These are phyloP conservation scores for Gillenia trifoliata DNA, from an alignment of 306 rosid species.

Conservation along the genomic window DNA sequence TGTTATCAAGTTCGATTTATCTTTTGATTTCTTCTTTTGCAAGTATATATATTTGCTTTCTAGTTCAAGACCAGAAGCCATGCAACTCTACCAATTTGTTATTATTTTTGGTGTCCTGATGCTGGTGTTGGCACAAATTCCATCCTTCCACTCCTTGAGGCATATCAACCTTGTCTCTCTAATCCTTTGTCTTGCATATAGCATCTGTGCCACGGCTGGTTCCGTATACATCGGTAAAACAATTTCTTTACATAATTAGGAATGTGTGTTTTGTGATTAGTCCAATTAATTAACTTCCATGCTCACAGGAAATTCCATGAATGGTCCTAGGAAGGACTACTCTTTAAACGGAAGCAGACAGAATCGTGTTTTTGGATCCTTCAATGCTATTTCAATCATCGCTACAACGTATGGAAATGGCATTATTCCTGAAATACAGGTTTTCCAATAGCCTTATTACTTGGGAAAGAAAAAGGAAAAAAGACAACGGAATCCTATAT, in stretches of 20 bases:
- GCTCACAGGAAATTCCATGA: constrained; percentile 39
- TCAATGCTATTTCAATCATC: constrained; percentile 62
- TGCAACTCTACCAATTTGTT: constrained; percentile 55
- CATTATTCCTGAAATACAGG: constrained; percentile 56
- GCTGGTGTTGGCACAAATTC: constrained; percentile 57
- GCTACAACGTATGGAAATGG: constrained; percentile 58
- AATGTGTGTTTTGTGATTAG: not conserved
- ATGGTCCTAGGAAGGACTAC: constrained; percentile 35
- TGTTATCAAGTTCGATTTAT: not conserved
- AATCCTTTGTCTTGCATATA: constrained; percentile 36
- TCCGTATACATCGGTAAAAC: constrained; percentile 44
- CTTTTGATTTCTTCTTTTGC: not conserved
- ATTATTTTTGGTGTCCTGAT: constrained; percentile 43
- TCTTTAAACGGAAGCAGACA: constrained; percentile 21
- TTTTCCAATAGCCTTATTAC: not conserved
- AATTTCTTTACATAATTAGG: not conserved
- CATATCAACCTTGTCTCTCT: constrained; percentile 55
- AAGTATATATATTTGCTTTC: constrained; percentile 53
- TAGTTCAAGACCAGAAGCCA: constrained; percentile 30
- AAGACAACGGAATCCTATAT: too few species aligned
- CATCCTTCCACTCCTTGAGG: constrained; percentile 70
- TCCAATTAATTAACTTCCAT: not conserved
- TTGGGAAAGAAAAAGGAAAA: too few species aligned
- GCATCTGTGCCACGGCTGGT: constrained; percentile 39
- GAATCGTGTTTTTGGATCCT: constrained; percentile 37